Conservation (phyloP, 345 rosid species). For the Punica granatum region DNA sequence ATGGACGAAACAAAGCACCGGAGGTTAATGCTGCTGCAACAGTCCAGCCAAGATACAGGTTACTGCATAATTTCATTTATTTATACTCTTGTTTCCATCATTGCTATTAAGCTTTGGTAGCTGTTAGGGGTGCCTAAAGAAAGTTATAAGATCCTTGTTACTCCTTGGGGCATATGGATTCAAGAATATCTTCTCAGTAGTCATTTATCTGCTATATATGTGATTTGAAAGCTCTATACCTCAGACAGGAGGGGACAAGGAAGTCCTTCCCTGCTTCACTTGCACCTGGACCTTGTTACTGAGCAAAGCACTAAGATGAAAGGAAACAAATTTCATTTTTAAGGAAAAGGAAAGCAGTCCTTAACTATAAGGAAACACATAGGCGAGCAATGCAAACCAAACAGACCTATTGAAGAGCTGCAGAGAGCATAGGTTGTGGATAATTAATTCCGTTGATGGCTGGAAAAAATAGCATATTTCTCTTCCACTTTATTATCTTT, state of each 20-base stretch:
- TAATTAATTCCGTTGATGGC: no score
- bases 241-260: not conserved
- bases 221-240: not conserved
- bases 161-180: not conserved
- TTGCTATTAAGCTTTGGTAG: not conserved
- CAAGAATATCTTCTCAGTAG: not conserved
- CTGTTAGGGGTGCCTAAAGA: not conserved
- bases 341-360: not conserved
- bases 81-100: not conserved
- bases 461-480: no score
- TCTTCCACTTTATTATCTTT: no score
- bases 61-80: constrained; percentile 4
- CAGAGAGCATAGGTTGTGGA: no score
- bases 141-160: not conserved
- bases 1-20: not conserved
- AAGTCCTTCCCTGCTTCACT: not conserved
- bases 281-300: not conserved
- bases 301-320: not conserved
- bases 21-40: constrained; percentile 15
- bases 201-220: not conserved
- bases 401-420: not conserved
- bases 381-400: no score
- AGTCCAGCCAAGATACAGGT: constrained; percentile 63
- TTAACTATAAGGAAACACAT: not conserved
- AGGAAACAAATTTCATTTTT: not conserved